These are phyloP conservation scores for Globisporangium iwayamae DNA, from an alignment of 352 stramenopile genomes.

Conservation along the genomic window DNA sequence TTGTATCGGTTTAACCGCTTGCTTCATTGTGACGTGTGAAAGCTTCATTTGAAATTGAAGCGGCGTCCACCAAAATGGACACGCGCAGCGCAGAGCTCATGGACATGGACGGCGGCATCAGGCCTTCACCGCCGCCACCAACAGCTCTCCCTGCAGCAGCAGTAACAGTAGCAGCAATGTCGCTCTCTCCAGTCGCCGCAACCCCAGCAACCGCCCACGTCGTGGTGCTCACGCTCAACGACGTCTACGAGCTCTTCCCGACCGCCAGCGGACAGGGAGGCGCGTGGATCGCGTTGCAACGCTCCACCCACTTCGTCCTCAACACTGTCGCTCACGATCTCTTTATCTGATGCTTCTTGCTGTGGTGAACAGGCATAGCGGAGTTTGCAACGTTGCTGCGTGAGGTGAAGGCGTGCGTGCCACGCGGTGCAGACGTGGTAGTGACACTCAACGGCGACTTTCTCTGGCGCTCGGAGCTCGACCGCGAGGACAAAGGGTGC, in stretches of 20 bases:
- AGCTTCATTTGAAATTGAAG: too few relatives aligned
- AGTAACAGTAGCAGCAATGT: neutral
- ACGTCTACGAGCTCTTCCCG: conserved; percentile 68
- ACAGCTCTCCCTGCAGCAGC: neutral
- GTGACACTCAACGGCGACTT: conserved; percentile 76
- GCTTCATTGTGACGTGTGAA: too few relatives aligned
- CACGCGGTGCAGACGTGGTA: conserved; percentile 33
- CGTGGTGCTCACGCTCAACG: conserved; percentile 65
- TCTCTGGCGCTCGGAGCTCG: conserved; percentile 59
- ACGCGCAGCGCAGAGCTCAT: too few relatives aligned
- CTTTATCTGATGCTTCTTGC: too few relatives aligned
- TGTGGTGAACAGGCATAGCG: conserved; percentile 27
- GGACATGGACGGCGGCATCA: too few relatives aligned
- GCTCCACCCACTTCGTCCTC: too few relatives aligned
- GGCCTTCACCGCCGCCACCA: neutral
- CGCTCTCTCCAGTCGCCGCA: neutral
- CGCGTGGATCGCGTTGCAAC: conserved; percentile 2
- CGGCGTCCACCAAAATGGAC: too few relatives aligned
- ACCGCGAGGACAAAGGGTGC: conserved; percentile 69
- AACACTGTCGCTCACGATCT: too few relatives aligned
- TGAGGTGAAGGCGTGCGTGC: conserved; percentile 19
- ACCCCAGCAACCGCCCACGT: conserved; percentile 18
- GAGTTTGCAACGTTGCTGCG: conserved; percentile 55
- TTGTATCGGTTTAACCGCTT: too few relatives aligned
- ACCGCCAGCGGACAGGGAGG: conserved; percentile 28